Evolutionary conservation across 1,139 yeast genomes (phyloP).

Genomic region (Hansenula anomala): DNA sequence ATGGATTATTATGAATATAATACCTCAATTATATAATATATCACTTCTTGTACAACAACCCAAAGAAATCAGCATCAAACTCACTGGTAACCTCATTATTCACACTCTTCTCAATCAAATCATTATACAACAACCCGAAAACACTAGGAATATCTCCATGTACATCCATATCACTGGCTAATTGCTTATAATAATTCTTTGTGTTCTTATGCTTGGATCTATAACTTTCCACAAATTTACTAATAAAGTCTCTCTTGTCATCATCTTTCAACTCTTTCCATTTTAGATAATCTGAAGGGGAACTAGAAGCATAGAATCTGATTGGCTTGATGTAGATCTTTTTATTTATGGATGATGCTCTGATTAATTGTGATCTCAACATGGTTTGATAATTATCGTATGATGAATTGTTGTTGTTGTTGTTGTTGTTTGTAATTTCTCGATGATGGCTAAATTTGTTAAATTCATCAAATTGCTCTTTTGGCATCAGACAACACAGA

Average conservation of each 20-base stretch:
- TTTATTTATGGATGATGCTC: no score
- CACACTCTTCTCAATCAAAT: conserved; percentile 20
- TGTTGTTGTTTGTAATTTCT: no score
- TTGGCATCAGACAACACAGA: no score
- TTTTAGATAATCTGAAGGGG: not conserved
- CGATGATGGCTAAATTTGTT: no score
- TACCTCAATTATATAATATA: not conserved
- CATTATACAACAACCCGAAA: conserved; percentile 29
- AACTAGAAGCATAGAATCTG: no score
- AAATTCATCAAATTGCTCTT: no score
- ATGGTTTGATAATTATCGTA: no score
- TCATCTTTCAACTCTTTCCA: conserved; percentile 24
- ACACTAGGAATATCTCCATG: conserved; percentile 29
- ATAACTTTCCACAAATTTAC: conserved; percentile 21
- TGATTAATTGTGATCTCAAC: no score
- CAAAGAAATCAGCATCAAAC: conserved; percentile 20
- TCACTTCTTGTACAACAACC: conserved; percentile 1
- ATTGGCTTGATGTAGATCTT: no score
- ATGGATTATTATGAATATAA: no score
- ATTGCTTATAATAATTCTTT: conserved; percentile 26
- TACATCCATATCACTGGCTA: conserved; percentile 30
- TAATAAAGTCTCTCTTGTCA: conserved; percentile 24
- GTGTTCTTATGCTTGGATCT: conserved; percentile 20
- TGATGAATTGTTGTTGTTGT: no score
- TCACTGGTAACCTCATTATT: conserved; percentile 17